Evolutionary conservation across 2,329 filamentous ascomycete species (phyloP), one percentile per base, ranked within the genome.

Genomic region (Ophiostoma australiae): DNA sequence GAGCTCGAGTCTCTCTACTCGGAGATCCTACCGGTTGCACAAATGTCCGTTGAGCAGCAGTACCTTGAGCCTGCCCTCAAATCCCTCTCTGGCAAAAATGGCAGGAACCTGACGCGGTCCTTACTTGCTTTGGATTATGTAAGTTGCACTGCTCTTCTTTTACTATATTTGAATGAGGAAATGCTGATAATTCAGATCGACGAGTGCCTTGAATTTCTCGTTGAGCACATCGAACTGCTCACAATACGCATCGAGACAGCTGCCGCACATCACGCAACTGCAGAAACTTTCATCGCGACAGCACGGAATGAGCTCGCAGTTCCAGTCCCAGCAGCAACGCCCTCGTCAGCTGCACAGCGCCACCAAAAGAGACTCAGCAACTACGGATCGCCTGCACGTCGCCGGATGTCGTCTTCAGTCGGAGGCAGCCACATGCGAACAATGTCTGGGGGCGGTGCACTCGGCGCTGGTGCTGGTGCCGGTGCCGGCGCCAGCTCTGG

Each of bases 21-120:
- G 0, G 90, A 92, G 76, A 88, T 92, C 58, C 80, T 90, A 0
- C 87, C 89, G 0, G 87, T 92, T 1, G 86, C 89, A 7, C 87
- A 90, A 73, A 92, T 92, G 87, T 87, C 89, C 0, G 83, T 89
- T 0, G 88, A 91, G 74, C 86, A 90, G 75, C 87, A 91, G 76
- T 85, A 89, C 74, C 81, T 90, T 5, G 84, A 87, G 72, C 89
- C 90, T 0, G 86, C 89, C 1, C 79, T 87, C 6, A 79, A 80
- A 70, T 79, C 81, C 0, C 77, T 84, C 4, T 78, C 82, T 7
- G 78, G 80, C 2, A 82, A 79, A 70, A 82, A 81, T 68, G 80
- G 81, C 0, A 80, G 82, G 52, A 81, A 79, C 31, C 74, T 84
- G n/a, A 78, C 78, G 11, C 81, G 82, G 44, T 83, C 85, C 0